These are phyloP conservation scores for Corniculantispora saksenae DNA, from an alignment of 2,329 filamentous ascomycete genomes.

Conservation along the genomic window DNA sequence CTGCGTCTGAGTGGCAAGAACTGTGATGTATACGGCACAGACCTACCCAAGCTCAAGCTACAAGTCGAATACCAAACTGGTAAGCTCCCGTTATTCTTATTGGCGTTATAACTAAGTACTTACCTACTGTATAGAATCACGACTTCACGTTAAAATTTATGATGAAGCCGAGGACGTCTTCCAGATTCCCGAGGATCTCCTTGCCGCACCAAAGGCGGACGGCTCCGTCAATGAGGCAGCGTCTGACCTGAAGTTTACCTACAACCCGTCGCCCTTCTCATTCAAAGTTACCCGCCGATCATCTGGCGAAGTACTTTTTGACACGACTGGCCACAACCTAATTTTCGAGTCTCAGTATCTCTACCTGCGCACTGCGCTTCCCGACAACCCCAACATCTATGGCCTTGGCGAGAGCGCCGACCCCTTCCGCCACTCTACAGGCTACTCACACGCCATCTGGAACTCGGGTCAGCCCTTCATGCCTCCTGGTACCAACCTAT, in stretches of 20 bases:
- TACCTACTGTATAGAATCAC: slow-evolving; percentile 27
- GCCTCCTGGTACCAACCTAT: slow-evolving; percentile 65
- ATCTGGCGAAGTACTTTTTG: slow-evolving; percentile 60
- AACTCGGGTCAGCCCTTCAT: slow-evolving; percentile 63
- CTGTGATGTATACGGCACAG: slow-evolving; percentile 5
- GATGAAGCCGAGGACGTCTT: slow-evolving; percentile 71
- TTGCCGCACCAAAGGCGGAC: slow-evolving; percentile 35
- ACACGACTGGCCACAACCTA: slow-evolving; percentile 65
- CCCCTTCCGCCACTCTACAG: slow-evolving; percentile 66
- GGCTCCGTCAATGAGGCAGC: slow-evolving; percentile 22
- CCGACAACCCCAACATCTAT: slow-evolving; percentile 70
- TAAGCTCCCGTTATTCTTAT: neutral
- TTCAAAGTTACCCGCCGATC: slow-evolving; percentile 57
- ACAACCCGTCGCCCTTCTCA: slow-evolving; percentile 58
- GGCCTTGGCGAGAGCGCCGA: slow-evolving; percentile 79
- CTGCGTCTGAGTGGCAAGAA: neutral
- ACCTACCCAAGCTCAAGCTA: slow-evolving; percentile 13
- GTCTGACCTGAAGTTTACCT: slow-evolving; percentile 50
- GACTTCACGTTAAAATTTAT: slow-evolving; percentile 74
- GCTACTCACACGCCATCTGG: slow-evolving; percentile 62
- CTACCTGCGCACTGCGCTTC: slow-evolving; percentile 69
- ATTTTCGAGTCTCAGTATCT: slow-evolving; percentile 81
- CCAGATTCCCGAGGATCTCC: slow-evolving; percentile 73
- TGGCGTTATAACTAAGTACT: neutral
- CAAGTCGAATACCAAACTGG: slow-evolving; percentile 7